Conservation (phyloP, 2,329 filamentous ascomycete species). For the Stromatinia cepivora region DNA sequence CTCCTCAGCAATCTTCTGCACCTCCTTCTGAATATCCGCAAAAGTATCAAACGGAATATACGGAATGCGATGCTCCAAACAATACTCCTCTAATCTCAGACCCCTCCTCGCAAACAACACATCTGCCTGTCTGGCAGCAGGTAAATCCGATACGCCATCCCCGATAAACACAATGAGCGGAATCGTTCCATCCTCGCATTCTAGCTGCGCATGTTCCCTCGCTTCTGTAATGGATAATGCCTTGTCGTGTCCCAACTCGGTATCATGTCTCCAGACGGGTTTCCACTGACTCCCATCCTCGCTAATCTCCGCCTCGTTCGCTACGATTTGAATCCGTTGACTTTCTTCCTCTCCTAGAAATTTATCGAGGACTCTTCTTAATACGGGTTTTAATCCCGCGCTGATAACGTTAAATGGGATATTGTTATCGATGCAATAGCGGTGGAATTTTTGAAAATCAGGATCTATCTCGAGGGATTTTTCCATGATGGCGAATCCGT, state of each 20-base stretch:
- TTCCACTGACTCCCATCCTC: conserved; percentile 61
- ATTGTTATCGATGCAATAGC: conserved; percentile 60
- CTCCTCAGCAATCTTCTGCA: conserved; percentile 57
- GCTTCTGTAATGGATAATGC: conserved; percentile 63
- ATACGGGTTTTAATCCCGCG: conserved; percentile 64
- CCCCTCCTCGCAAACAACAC: conserved; percentile 68
- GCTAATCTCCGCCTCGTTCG: conserved; percentile 63
- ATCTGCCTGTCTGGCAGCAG: conserved; percentile 65
- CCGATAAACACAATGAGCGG: conserved; percentile 70
- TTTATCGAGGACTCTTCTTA: conserved; percentile 61
- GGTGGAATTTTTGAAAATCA: conserved; percentile 63
- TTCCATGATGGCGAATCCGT: conserved; percentile 66
- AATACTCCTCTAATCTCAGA: conserved; percentile 65
- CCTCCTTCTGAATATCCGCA: conserved; percentile 62
- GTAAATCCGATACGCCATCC: conserved; percentile 66
- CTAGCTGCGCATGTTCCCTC: conserved; percentile 53
- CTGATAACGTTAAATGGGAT: conserved; percentile 72
- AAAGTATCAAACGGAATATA: conserved; percentile 67
- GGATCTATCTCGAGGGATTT: conserved; percentile 62
- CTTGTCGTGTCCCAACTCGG: conserved; percentile 66
- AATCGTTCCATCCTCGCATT: conserved; percentile 59
- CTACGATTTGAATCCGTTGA: conserved; percentile 61
- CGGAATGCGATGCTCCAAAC: conserved; percentile 58
- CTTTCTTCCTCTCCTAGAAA: conserved; percentile 57
- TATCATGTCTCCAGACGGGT: conserved; percentile 67